phyloP scores from a whole-genome alignment of 1,139 yeast species.

The Meyerozyma elateridarum region DNA sequence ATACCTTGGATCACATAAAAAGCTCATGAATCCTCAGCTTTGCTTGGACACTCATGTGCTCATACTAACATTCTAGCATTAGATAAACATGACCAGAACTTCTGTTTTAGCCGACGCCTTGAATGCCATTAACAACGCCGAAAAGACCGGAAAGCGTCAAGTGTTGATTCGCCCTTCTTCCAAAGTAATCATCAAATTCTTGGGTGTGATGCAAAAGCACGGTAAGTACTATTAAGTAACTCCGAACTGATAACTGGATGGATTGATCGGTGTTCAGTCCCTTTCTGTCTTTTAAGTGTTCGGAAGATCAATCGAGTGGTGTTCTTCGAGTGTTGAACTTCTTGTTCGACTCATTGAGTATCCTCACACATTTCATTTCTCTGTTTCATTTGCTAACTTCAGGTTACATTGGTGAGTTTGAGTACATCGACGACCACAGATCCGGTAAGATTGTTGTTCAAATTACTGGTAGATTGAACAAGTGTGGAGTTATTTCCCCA shows the following conservation, averaged over 20 bases:
- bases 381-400: constrained; percentile 20
- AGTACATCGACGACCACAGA: constrained; percentile 98
- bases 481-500: constrained; percentile 97
- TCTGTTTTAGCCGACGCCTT: constrained; percentile 99
- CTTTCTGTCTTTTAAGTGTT: constrained; percentile 96
- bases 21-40: constrained; percentile 7
- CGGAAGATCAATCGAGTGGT: constrained; percentile 72
- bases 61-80: constrained; percentile 32
- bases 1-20: constrained; percentile 1
- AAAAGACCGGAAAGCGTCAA: constrained; percentile 99
- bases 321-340: constrained; percentile 81
- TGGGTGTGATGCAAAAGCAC: constrained; percentile 97
- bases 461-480: constrained; percentile 96
- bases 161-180: constrained; percentile 98
- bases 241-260: constrained; percentile 98
- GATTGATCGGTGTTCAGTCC: constrained; percentile 83
- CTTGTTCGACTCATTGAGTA: constrained; percentile 7
- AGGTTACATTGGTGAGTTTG: constrained; percentile 97
- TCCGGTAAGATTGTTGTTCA: constrained; percentile 96
- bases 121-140: constrained; percentile 98
- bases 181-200: constrained; percentile 94
- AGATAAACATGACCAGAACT: constrained; percentile 82
- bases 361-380: constrained; percentile 8
- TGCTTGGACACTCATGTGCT: constrained; percentile 36
- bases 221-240: constrained; percentile 31